phyloP scores from a whole-genome alignment of 192 early-diverging fungal species.

The Phlyctochytrium planicorne region DNA sequence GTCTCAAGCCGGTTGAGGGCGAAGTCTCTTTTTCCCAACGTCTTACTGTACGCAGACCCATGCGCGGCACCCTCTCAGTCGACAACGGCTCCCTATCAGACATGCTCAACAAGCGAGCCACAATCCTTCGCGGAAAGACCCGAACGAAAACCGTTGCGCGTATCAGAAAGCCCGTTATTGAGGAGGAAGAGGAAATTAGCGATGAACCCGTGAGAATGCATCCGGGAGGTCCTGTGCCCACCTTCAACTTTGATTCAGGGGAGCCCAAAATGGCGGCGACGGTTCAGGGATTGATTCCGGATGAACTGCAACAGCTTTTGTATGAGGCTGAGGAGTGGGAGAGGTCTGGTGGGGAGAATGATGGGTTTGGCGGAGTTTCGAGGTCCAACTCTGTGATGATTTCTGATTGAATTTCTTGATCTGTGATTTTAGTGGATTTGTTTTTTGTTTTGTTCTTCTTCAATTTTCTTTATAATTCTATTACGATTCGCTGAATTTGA shows the following conservation, averaged over 20 bases:
- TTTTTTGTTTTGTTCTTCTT: too few species aligned
- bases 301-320: background rate
- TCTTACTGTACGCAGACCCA: conserved; percentile 26
- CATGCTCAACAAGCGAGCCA: background rate
- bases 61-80: background rate
- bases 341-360: too few species aligned
- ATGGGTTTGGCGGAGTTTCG: too few species aligned
- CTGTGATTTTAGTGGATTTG: too few species aligned
- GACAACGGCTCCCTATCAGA: background rate
- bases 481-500: too few species aligned
- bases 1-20: conserved; percentile 34
- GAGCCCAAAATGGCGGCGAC: background rate
- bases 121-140: background rate
- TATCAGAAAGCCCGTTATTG: background rate
- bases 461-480: too few species aligned
- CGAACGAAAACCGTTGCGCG: background rate
- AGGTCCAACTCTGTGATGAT: too few species aligned
- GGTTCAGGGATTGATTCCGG: background rate
- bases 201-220: conserved; percentile 7
- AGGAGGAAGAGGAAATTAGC: conserved; percentile 34
- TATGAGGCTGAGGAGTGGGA: background rate
- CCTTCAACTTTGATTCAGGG: too few species aligned
- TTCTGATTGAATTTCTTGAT: too few species aligned
- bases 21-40: conserved; percentile 20
- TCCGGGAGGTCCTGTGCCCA: too few species aligned